Base-by-base conservation (phyloP, 1,284 basidiomycete genomes). In the Tilletia caries region DNA sequence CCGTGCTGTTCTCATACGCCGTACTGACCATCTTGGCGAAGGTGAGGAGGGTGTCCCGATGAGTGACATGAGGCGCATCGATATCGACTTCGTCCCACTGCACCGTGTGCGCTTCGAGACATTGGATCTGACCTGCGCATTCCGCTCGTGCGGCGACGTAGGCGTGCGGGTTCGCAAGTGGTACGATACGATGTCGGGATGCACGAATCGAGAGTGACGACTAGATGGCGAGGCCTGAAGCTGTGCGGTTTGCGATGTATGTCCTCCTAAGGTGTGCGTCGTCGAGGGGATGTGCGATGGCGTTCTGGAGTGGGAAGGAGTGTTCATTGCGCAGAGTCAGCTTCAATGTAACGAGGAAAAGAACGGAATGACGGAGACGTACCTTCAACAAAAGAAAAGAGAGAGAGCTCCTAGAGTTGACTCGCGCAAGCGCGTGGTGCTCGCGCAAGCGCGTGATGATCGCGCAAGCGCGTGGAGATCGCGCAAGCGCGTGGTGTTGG, bases 1-100 rank as follows among this genome's bases (percentile, higher is more conserved):
- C 68, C 3, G 72, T 76, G 25, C 75, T 69, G 48, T 76, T 71
- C 60, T 75, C 74, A 48, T 97, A 98, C 41, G 96, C 94, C 80
- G 96, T 92, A 76, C 89, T 91, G 33, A 92, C 89, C 92, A 98
- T 97, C 87, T 93, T 96, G 25, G 94, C 95, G 48, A 98, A 87
- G 33, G 89, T 86, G 15, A 92, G 86, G 27, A 98, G 84, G 0
- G 92, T 92, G 72, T 90, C 88, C 20, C 92, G 87, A 73, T 89
- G 89, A 64, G 89, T 88, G 18, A 92, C 87, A 81, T 98, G 88
- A 70, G 87, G 87, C 10, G 80, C 85, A 20, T 82, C 79, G 8
- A 86, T 83, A 67, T 86, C 85, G 13, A 85, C 84, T 67, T 86
- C 86, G 20, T 86, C 85, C 86, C 86, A 87, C 33, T 75, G 46